Base-by-base conservation (phyloP, 495 filamentous ascomycete genomes). In the Corynascus novoguineensis region DNA sequence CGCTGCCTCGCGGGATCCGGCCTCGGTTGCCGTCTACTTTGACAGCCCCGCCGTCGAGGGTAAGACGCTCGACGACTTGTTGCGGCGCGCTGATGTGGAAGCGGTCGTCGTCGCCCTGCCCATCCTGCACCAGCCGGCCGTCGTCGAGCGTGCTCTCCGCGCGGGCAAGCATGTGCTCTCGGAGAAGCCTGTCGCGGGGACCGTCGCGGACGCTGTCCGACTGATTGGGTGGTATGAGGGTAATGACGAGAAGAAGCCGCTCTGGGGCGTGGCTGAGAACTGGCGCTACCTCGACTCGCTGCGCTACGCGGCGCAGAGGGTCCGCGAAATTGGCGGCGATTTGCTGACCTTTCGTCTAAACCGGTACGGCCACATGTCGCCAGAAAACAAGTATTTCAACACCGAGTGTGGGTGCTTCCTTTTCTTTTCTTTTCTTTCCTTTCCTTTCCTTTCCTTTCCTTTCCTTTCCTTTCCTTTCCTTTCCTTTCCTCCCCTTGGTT, bases 161-260 rank as follows among this genome's bases (percentile, higher is more conserved):
- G 86, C 87, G 1, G 83, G 86, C 17, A 93, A 93, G 64, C 87
- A 91, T 67, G 89, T 92, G 3, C 71, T 92, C 0, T 84, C 74
- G 15, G 90, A 95, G 72, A 95, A 93, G 67, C 89, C 90, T 15
- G 81, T 93, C 22, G 87, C 88, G 0, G 76, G 77, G 57, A 81
- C 89, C 62, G 60, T 89, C 19, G 71, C 71, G 1, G 73, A 73
- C 0, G 89, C 85, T 6, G 70, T 73, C 55, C 71, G 78, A 38
- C 71, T 92, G 50, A 60, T 90, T n/a, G 29, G 68, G 4, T 88
- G 80, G 76, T 88, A 87, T 58, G 61, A 75, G 37, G 62, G 69
- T 4, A 72, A 76, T 22, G 73, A 76, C 0, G 53, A 9, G 0
- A 47, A 15, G 14, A 60, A 42, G 55, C 78, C 79, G 55, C 66